A percentile compares a stretch with the other conserved stretches of the same genome.
These are phyloP conservation scores for Colletotrichum abscissum DNA, from an alignment of 2,329 filamentous ascomycete genomes.

Conservation along the genomic window DNA sequence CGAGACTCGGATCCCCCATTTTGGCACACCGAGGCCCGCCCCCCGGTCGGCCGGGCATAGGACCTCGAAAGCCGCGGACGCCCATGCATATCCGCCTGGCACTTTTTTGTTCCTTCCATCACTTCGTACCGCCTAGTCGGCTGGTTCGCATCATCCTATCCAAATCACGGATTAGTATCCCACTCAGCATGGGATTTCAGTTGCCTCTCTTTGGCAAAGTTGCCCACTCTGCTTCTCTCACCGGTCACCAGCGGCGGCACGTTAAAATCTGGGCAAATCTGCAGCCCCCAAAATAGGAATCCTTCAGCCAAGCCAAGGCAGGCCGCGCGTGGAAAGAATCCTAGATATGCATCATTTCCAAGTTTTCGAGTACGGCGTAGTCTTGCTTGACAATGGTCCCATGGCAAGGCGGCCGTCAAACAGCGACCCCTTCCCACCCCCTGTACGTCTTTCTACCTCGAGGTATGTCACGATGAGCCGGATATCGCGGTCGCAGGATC, in stretches of 20 bases:
- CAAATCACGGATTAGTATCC: background rate
- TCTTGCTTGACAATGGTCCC: background rate
- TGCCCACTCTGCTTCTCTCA: background rate
- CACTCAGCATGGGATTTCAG: background rate
- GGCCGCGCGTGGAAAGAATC: background rate
- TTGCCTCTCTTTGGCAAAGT: constrained; percentile 1
- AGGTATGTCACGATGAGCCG: background rate
- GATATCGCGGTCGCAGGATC: background rate
- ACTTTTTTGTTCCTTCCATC: background rate
- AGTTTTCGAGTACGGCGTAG: background rate
- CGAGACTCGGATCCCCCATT: background rate
- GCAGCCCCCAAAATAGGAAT: background rate
- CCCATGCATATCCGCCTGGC: constrained; percentile 10
- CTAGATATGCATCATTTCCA: background rate
- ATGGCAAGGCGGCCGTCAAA: background rate
- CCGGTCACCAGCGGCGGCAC: background rate
- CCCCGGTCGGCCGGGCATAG: background rate
- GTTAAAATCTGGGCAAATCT: background rate
- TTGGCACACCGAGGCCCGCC: background rate
- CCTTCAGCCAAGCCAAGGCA: background rate
- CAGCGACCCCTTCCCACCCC: no score
- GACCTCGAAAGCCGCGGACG: background rate
- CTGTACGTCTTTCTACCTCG: background rate
- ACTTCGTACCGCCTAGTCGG: background rate
- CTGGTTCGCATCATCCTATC: no score